phyloP scores from a whole-genome alignment of 768 basidiomycete species.

The Amanita pseudoporphyria region DNA sequence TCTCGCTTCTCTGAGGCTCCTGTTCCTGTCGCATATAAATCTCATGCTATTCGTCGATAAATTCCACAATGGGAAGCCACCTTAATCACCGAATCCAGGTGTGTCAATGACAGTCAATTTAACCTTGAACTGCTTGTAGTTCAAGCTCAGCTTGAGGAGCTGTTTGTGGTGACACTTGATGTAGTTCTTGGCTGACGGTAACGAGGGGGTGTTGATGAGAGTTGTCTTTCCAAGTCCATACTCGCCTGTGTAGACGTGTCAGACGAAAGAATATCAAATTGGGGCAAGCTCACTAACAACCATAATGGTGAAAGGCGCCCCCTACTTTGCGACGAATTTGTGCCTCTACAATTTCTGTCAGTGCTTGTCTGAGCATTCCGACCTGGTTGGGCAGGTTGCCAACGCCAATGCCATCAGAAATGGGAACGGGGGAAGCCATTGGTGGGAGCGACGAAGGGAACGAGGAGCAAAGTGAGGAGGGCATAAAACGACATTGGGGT shows the following conservation, averaged over 20 bases:
- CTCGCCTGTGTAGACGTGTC: conserved; percentile 51
- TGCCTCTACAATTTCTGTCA: conserved; percentile 78
- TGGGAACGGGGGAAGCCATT: conserved; percentile 37
- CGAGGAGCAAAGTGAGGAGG: conserved; percentile 16
- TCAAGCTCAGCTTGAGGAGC: conserved; percentile 98
- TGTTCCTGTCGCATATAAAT: conserved; percentile 98
- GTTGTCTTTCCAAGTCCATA: conserved; percentile 96
- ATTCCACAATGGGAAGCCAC: conserved; percentile 97
- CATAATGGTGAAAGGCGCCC: conserved; percentile 98
- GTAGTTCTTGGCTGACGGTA: conserved; percentile 90
- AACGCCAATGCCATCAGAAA: conserved; percentile 80
- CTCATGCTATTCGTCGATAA: conserved; percentile 94
- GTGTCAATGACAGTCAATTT: no score
- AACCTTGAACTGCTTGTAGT: conserved; percentile 98
- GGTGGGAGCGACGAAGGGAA: conserved; percentile 14
- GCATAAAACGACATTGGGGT: no score
- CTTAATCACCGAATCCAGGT: no score
- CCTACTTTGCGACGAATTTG: conserved; percentile 97
- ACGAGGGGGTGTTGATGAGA: no score
- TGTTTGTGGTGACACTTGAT: no score
- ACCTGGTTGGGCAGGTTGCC: conserved; percentile 99
- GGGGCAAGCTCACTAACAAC: conserved; percentile 96
- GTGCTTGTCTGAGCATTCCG: conserved; percentile 20
- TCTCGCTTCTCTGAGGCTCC: no score
- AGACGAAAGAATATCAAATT: conserved; percentile 8